These are phyloP conservation scores for Globomyces pollinis-pini DNA, from an alignment of 192 early-diverging fungal species.

Conservation along the genomic window DNA sequence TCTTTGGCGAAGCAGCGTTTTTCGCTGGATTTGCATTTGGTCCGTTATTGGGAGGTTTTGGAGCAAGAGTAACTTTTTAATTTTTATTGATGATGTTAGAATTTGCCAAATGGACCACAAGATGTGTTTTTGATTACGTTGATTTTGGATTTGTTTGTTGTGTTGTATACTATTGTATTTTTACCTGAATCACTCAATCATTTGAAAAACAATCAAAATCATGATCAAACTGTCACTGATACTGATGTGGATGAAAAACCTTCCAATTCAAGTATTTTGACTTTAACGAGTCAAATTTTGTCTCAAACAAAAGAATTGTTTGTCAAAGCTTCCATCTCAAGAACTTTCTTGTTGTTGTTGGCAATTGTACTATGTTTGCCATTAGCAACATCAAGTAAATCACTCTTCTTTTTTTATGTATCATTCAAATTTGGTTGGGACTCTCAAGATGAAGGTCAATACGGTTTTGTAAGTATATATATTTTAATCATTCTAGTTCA, in stretches of 20 bases:
- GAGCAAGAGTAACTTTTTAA: conserved; percentile 15
- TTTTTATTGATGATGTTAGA: conserved; percentile 14
- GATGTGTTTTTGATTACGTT: conserved; percentile 25
- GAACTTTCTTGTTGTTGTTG: not conserved
- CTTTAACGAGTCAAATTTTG: too few relatives aligned
- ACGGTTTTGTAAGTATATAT: too few relatives aligned
- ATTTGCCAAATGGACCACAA: conserved; percentile 16
- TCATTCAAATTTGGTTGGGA: conserved; percentile 37
- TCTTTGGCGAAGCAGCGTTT: conserved; percentile 23
- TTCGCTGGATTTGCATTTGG: conserved; percentile 29
- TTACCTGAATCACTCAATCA: conserved; percentile 30
- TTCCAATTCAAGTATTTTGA: too few relatives aligned
- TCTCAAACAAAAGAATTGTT: too few relatives aligned
- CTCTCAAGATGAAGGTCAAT: conserved; percentile 28
- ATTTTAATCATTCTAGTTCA: conserved; percentile 17
- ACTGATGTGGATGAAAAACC: too few relatives aligned
- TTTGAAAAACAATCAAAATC: not conserved
- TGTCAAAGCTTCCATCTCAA: too few relatives aligned
- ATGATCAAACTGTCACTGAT: too few relatives aligned
- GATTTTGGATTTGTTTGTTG: conserved; percentile 15
- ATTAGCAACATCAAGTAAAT: too few relatives aligned
- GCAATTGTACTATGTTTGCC: not conserved
- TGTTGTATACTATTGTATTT: conserved; percentile 24
- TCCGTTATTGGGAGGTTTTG: conserved; percentile 27
- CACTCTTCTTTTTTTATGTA: conserved; percentile 34